Conservation (phyloP, 192 early-diverging fungal species). For the Chytriomyces sp. region DNA sequence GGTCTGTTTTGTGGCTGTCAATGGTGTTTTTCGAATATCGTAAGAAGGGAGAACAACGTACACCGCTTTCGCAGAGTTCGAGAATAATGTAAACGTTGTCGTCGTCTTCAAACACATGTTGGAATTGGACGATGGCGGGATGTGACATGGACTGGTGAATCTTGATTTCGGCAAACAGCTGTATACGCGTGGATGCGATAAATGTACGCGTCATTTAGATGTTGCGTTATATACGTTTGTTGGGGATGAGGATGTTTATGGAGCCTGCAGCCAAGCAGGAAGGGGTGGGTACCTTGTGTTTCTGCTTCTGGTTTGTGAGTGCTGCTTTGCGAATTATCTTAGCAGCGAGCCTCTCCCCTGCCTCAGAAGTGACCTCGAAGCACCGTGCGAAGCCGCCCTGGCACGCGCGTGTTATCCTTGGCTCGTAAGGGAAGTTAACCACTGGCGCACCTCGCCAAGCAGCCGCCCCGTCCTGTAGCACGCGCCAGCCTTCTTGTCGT, state of each 20-base stretch:
- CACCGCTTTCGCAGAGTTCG: slow-evolving; percentile 89
- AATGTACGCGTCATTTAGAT: background rate
- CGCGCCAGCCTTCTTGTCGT: slow-evolving; percentile 33
- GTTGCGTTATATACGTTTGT: too few species aligned
- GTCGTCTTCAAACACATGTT: slow-evolving; percentile 85
- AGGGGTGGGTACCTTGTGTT: slow-evolving; percentile 39
- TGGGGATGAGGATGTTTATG: background rate
- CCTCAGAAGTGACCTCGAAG: slow-evolving; percentile 57
- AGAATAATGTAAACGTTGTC: slow-evolving; percentile 85
- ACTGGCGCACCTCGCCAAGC: slow-evolving; percentile 61
- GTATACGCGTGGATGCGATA: background rate
- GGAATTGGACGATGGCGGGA: slow-evolving; percentile 77
- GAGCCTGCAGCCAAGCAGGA: background rate
- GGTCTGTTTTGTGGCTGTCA: slow-evolving; percentile 56
- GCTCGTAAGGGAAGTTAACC: slow-evolving; percentile 8
- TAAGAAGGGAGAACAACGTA: slow-evolving; percentile 23
- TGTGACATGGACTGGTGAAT: slow-evolving; percentile 76
- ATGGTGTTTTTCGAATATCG: background rate
- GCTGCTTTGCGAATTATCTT: slow-evolving; percentile 66
- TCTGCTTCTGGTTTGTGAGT: slow-evolving; percentile 55
- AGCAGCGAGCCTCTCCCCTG: slow-evolving; percentile 60
- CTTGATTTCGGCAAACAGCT: slow-evolving; percentile 76
- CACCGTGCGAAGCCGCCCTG: slow-evolving; percentile 91
- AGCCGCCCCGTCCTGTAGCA: slow-evolving; percentile 42
- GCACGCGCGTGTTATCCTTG: background rate